Evolutionary conservation across 306 rosid species (phyloP), one percentile per base, ranked within the genome.

Genomic region (Gastrolobium bilobum): DNA sequence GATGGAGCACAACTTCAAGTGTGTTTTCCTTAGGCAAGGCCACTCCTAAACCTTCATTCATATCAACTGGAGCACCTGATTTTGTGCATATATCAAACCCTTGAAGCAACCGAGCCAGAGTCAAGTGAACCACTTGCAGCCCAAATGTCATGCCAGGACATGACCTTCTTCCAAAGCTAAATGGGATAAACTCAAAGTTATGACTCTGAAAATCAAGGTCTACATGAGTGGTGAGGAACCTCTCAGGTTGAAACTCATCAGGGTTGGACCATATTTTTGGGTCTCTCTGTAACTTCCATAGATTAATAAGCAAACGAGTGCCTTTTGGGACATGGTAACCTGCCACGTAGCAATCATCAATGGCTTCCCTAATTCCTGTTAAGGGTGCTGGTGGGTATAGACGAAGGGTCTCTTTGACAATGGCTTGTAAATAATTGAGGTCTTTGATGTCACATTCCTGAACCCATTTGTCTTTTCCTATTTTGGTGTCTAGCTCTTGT

Each of bases 301-400:
- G 46, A 67, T 86, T 83, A 14, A 86, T 58, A 2, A 86, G 75
- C 65, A 86, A 68, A 30, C 89, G 81, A 7, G 87, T 52, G n/a
- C 89, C 87, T 7, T 83, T 86, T 1, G 78, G 40, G 67, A 86
- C 71, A 13, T 51, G 11, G 61, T 76, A 83, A n/a, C 85, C 85
- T 30, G 56, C 85, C 20, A 86, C 66, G 9, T 0, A 7, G 37
- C 83, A 79, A 33, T 86, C 87, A 2, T 86, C 78, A 4, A 4
- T 76, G 67, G 68, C 85, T 4, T 86, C 89, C 26, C 89, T 75
- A 0, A 86, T 64, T 65, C 87, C 89, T 0, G 89, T 86, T 60
- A 86, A 76, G 13, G 89, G 89, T 43, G 89, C 87, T 52, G 89
- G 85, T 10, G 89, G 89, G 66, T 86, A 86, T 4, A 86, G 30